Evolutionary conservation across 345 rosid species (phyloP).

Genomic region (Atalantia buxifolia): DNA sequence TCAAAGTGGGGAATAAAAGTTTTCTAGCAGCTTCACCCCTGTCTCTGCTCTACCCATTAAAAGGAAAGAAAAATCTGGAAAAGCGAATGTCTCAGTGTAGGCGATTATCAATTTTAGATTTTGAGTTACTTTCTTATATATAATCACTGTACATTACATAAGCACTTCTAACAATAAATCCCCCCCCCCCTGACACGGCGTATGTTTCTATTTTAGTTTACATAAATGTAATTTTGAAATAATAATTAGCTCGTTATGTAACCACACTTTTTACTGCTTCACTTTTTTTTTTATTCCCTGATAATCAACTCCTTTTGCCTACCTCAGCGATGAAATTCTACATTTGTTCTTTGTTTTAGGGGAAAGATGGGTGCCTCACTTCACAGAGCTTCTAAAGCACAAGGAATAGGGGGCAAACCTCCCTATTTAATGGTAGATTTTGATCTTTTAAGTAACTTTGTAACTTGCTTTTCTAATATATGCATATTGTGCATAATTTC

Average conservation of each 20-base stretch:
- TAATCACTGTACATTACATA: not conserved
- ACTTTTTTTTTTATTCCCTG: not conserved
- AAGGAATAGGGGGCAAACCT: constrained; percentile 59
- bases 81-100: not conserved
- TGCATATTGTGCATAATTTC: not conserved
- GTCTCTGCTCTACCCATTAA: not conserved
- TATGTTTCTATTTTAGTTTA: not conserved
- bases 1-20: not conserved
- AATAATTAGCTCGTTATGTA: not conserved
- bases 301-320: not conserved
- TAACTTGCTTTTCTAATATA: not conserved
- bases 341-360: constrained; percentile 38
- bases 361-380: constrained; percentile 79
- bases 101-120: not conserved
- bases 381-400: constrained; percentile 44
- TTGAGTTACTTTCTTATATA: not conserved
- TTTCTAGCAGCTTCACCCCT: not conserved
- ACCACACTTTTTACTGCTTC: not conserved
- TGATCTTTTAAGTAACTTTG: not conserved
- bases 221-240: not conserved
- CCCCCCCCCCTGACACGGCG: no score
- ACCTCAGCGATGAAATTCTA: not conserved
- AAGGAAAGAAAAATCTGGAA: not conserved
- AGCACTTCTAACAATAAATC: not conserved
- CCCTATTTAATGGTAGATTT: constrained; percentile 61